Percentiles rank a stretch among this genome's conserved stretches.
Conservation (phyloP, 1,284 basidiomycete species). For the Ganoderma boninense region DNA sequence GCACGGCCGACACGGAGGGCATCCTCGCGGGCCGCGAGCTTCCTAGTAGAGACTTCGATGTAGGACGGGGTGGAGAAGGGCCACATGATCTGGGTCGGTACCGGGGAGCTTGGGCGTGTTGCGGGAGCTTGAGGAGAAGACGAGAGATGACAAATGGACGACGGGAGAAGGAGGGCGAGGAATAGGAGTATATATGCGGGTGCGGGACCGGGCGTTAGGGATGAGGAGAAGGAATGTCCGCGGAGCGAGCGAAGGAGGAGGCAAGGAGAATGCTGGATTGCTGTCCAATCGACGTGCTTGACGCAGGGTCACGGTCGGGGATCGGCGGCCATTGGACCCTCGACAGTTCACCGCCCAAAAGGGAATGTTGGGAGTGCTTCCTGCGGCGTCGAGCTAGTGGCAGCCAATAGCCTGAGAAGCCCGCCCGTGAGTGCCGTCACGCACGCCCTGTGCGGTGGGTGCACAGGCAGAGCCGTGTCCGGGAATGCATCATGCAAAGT, state of each 20-base stretch:
- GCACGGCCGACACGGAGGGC: conserved; percentile 37
- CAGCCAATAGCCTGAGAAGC: conserved; percentile 3
- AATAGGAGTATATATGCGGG: conserved; percentile 18
- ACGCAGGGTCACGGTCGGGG: conserved; percentile 13
- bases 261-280: background rate
- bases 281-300: conserved; percentile 2
- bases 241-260: conserved; percentile 23
- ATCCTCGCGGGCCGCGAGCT: conserved; percentile 44
- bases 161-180: conserved; percentile 4
- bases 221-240: conserved; percentile 22
- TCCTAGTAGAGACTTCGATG: conserved; percentile 39
- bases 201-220: conserved; percentile 4
- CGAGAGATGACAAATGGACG: conserved; percentile 43
- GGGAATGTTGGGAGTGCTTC: conserved; percentile 7
- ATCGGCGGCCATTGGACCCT: conserved; percentile 15
- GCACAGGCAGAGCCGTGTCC: background rate
- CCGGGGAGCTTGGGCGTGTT: background rate
- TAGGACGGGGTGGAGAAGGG: conserved; percentile 48
- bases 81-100: conserved; percentile 46
- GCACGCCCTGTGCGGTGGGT: background rate
- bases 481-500: background rate
- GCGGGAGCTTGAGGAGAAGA: conserved; percentile 6
- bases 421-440: conserved; percentile 3
- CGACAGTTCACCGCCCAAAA: background rate
- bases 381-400: conserved; percentile 8